Evolutionary conservation across 345 rosid species (phyloP).

Genomic region (Syzygium aqueum): DNA sequence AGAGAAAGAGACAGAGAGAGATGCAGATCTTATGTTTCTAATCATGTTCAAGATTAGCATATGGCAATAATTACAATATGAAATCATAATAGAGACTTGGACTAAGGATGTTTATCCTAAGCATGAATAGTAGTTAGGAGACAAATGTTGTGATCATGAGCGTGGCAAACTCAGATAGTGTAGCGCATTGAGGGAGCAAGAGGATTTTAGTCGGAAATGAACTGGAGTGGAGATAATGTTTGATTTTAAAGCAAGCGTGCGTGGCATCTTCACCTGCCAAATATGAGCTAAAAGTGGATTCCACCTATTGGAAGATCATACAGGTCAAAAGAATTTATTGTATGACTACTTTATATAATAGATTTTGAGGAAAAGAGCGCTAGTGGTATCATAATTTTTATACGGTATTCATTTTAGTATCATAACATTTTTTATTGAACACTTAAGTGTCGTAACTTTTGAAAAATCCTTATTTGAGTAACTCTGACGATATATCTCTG

Average conservation of each 20-base stretch:
- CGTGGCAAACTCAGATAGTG: neutral
- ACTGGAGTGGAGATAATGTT: neutral
- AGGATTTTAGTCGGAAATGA: neutral
- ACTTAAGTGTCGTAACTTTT: neutral
- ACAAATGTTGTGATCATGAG: neutral
- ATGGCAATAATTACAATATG: neutral
- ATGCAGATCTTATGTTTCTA: neutral
- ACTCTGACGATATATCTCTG: neutral
- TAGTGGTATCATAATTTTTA: neutral
- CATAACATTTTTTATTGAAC: neutral
- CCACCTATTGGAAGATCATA: neutral
- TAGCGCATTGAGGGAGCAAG: neutral
- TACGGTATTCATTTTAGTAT: rapidly evolving
- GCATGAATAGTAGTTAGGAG: neutral
- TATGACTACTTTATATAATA: neutral
- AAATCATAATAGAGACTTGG: neutral
- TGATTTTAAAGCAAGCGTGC: neutral
- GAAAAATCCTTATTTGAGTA: neutral
- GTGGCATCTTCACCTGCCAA: neutral
- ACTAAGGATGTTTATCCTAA: neutral
- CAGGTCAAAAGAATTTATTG: neutral
- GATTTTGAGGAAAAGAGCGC: neutral
- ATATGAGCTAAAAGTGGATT: neutral
- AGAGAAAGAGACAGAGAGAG: neutral
- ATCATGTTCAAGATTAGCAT: neutral